Evolutionary conservation across 345 rosid genomes (phyloP).

Genomic region (Balakata baccata): DNA sequence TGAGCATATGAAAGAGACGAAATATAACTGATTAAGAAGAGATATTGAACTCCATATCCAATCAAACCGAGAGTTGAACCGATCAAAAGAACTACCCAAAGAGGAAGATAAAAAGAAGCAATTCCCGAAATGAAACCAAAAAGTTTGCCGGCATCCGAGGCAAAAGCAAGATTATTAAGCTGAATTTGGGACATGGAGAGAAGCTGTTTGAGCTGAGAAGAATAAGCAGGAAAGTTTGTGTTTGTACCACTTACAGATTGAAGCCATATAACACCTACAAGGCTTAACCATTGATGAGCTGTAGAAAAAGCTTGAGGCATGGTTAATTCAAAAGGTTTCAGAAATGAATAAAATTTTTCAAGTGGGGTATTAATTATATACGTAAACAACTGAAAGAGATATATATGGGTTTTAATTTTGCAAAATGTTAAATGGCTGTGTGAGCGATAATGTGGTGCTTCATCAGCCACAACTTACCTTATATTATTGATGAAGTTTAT

Average conservation of each 20-base stretch:
- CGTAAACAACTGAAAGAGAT: too few species aligned
- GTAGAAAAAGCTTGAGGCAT: background rate
- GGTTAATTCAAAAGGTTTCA: background rate
- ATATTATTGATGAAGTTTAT: background rate
- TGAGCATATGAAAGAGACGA: conserved; percentile 46
- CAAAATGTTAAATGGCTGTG: too few species aligned
- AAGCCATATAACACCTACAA: conserved; percentile 73
- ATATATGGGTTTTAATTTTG: too few species aligned
- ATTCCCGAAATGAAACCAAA: conserved; percentile 81
- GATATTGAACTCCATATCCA: conserved; percentile 81
- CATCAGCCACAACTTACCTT: background rate
- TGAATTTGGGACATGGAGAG: conserved; percentile 75
- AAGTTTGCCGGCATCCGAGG: conserved; percentile 89
- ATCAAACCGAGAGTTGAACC: conserved; percentile 63
- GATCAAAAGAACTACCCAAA: conserved; percentile 64
- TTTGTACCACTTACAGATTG: conserved; percentile 77
- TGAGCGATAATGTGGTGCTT: too few species aligned
- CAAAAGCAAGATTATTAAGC: conserved; percentile 83
- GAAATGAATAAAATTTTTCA: too few species aligned
- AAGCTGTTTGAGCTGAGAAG: conserved; percentile 69
- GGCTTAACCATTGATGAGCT: conserved; percentile 64
- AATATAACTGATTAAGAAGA: conserved; percentile 45
- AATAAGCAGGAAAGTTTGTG: conserved; percentile 84
- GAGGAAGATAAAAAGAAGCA: conserved; percentile 69
- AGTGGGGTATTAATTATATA: too few species aligned